Conservation (phyloP, 805 yeast genomes). For the Candida odintsovae region DNA sequence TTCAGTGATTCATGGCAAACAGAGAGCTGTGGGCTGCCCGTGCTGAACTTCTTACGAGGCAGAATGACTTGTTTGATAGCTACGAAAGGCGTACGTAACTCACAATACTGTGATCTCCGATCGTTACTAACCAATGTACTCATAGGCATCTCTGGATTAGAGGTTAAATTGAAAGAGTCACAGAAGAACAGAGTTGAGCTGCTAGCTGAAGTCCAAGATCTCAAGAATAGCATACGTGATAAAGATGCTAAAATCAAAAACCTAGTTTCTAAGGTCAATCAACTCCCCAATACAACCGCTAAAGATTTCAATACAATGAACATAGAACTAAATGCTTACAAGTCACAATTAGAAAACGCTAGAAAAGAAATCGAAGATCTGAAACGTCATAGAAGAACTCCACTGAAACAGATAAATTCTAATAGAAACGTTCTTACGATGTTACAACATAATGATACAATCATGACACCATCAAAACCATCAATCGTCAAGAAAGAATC, state of each 20-base stretch:
- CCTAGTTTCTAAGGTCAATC: neutral
- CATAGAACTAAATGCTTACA: constrained; percentile 1
- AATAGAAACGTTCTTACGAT: neutral
- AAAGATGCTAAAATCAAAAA: neutral
- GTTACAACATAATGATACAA: neutral
- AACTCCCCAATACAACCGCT: neutral
- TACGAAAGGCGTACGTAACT: neutral
- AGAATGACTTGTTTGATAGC: neutral
- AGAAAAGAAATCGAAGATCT: neutral
- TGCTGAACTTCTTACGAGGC: neutral
- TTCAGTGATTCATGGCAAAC: neutral
- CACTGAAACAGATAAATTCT: neutral
- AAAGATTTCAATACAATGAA: constrained; percentile 7
- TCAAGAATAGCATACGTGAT: neutral
- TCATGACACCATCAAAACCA: neutral
- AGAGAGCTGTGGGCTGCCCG: neutral
- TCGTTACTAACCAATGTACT: neutral
- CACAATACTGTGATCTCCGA: neutral
- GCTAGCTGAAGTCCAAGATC: neutral
- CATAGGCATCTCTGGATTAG: neutral
- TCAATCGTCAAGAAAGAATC: neutral
- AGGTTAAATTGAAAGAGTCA: neutral
- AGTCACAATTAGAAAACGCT: neutral
- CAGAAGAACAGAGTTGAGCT: neutral
- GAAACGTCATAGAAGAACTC: neutral